Conservation (phyloP, 441 rosid genomes). For the Corymbia calophylla region DNA sequence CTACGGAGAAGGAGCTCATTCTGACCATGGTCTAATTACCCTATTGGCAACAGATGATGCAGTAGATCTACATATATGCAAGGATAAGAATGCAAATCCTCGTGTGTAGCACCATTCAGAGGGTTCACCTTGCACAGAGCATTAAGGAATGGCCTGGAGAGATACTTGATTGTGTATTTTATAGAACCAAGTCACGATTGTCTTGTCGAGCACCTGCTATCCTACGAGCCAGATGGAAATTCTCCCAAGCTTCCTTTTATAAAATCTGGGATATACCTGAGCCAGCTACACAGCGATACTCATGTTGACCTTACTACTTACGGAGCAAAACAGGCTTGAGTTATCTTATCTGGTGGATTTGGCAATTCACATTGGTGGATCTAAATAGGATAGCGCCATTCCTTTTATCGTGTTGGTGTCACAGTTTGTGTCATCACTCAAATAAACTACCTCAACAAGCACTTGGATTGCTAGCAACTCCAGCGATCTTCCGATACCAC, state of each 20-base stretch:
- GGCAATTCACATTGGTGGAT: neutral
- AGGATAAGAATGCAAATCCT: conserved; percentile 59
- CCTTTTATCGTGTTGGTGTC: rapidly evolving
- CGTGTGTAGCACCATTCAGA: conserved; percentile 53
- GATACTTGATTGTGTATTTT: conserved; percentile 89
- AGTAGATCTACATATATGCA: conserved; percentile 81
- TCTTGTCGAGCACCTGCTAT: conserved; percentile 85
- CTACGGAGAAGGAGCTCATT: conserved; percentile 89
- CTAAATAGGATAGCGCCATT: neutral
- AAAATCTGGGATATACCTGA: no score
- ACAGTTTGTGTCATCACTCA: no score
- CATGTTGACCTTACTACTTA: neutral
- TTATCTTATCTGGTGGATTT: neutral
- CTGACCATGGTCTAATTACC: conserved; percentile 76
- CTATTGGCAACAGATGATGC: conserved; percentile 75
- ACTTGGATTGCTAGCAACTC: no score
- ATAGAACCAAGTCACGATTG: conserved; percentile 81
- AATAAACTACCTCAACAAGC: no score
- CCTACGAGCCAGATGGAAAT: conserved; percentile 62
- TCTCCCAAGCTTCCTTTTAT: conserved; percentile 40
- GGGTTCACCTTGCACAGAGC: conserved; percentile 94
- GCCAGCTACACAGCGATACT: neutral
- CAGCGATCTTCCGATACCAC: neutral
- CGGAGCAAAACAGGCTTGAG: neutral
- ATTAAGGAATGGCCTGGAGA: conserved; percentile 60